These are phyloP conservation scores for Diphasiastrum complanatum DNA, from an alignment of 83 land plant genomes.

Conservation along the genomic window DNA sequence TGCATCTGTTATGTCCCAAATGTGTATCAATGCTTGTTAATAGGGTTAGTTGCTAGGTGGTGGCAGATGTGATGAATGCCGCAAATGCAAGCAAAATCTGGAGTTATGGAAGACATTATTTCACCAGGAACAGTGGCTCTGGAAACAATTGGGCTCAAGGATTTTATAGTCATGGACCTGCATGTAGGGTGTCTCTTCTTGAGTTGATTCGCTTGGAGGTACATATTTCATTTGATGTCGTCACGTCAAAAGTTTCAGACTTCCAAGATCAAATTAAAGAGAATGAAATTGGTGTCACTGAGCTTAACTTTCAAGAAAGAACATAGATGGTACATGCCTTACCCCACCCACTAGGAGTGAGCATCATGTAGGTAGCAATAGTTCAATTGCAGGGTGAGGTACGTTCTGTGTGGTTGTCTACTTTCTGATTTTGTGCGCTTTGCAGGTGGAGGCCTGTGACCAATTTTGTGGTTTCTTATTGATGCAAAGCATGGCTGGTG, in stretches of 20 bases:
- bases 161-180: slow-evolving; percentile 29
- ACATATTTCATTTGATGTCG: too few species aligned
- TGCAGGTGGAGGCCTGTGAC: slow-evolving; percentile 40
- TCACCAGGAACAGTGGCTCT: slow-evolving; percentile 36
- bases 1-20: neutral
- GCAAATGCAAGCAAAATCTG: slow-evolving; percentile 4
- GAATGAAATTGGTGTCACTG: neutral
- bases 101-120: slow-evolving; percentile 23
- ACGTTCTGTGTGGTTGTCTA: neutral
- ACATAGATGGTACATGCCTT: too few species aligned
- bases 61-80: slow-evolving; percentile 6
- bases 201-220: slow-evolving; percentile 37
- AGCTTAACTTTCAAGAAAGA: too few species aligned
- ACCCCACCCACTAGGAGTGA: too few species aligned
- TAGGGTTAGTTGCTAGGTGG: slow-evolving; percentile 6
- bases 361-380: too few species aligned
- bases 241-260: too few species aligned
- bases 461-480: slow-evolving; percentile 34
- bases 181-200: slow-evolving; percentile 19
- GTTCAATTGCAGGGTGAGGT: too few species aligned
- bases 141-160: slow-evolving; percentile 46
- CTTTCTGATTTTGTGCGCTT: neutral
- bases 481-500: slow-evolving; percentile 39
- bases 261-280: neutral
- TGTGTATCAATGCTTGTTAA: neutral